Evolutionary conservation across 208 protist species (phyloP), one percentile per base, ranked within the genome.

Genomic region (Trypanosoma vivax): DNA sequence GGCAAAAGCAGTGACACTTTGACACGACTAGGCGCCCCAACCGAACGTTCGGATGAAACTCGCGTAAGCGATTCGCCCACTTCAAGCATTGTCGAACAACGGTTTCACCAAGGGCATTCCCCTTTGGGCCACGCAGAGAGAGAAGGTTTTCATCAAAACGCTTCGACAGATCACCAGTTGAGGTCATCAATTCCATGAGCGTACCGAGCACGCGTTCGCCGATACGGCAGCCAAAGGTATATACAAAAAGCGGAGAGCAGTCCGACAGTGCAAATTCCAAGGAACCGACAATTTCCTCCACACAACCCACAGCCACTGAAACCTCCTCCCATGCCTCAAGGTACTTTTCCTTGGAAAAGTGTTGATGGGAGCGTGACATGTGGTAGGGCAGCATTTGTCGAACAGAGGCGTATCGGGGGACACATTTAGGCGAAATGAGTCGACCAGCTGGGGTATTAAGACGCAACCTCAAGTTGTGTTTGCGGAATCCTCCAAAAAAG

Each of bases 221-320:
- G 10, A 88, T 52, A 21, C 56, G 28, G n/a, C 71, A 80, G 21
- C 64, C 72, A 45, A 82, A 77, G 37, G 69, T 40, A 38, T 87
- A 92, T 27, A 84, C 74, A 40, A 64, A 57, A 6, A 87, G 50
- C 25, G 84, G 67, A 35, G 79, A 85, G 50, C 84, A 92, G 31
- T 79, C 69, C 0, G 71, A 77, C 46, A 88, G 87, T 56, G 76
- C 77, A 33, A 86, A 79, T 57, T 86, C 74, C 1, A 73, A 55
- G 3, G 76, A 86, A 43, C 79, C 84, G 24, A 76, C 72, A 18
- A 92, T 47, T 58, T 92, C 84, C 42, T 92, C 84, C 28, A 69
- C 79, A 43, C 65, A 69, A 9, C 70, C 84, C 21, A 88, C 84
- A 1, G 83, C 78, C 42, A 76, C 68, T 58, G 70, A 83, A 35